Percentiles rank a stretch among this genome's conserved stretches.
phyloP scores from a whole-genome alignment of 1,284 basidiomycete genomes.

The Rhodofomes roseus region DNA sequence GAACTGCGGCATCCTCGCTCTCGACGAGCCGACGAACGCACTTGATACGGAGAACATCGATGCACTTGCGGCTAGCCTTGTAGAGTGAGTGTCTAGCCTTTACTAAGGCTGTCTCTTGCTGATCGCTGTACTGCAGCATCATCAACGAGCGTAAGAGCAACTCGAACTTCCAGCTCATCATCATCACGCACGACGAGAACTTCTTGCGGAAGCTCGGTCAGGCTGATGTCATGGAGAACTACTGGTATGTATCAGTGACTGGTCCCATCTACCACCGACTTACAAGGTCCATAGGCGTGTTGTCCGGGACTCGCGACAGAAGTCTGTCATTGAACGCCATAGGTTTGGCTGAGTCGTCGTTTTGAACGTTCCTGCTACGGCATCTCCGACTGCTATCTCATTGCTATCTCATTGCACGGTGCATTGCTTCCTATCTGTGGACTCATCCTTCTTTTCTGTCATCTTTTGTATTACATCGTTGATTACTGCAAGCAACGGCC shows the following conservation, averaged over 20 bases:
- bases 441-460: background rate
- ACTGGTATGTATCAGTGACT: constrained; percentile 62
- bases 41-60: constrained; percentile 96
- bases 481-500: background rate
- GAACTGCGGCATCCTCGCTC: constrained; percentile 95
- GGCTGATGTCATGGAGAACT: constrained; percentile 87
- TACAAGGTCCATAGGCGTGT: constrained; percentile 42
- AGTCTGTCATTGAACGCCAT: constrained; percentile 69
- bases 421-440: background rate
- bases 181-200: constrained; percentile 96
- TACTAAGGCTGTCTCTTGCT: constrained; percentile 6
- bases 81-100: constrained; percentile 65
- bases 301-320: constrained; percentile 59
- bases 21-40: constrained; percentile 99
- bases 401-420: background rate
- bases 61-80: constrained; percentile 86
- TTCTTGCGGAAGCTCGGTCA: constrained; percentile 83
- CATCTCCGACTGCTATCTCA: background rate
- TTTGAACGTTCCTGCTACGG: background rate
- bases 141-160: constrained; percentile 88
- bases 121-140: constrained; percentile 50
- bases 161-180: constrained; percentile 94
- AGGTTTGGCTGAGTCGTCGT: constrained; percentile 45
- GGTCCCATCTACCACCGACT: background rate
- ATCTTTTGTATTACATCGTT: background rate